Evolutionary conservation across 352 stramenopile species (phyloP), one percentile per base, ranked within the genome.

Genomic region (Globisporangium lucens): DNA sequence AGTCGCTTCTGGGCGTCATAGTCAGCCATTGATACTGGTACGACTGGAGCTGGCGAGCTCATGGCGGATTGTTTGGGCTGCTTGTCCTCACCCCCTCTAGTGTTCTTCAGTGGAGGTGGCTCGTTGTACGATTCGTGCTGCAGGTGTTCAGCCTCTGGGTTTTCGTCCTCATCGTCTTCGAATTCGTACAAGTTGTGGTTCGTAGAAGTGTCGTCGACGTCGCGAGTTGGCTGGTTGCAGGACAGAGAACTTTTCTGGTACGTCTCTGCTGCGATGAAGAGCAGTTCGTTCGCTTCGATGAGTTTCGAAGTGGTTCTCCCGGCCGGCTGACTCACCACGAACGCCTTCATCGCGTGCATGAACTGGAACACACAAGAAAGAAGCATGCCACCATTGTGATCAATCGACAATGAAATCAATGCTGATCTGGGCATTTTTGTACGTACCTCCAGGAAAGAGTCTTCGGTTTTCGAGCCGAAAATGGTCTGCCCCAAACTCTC

Each of bases 381-480:
- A 56, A 22, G 1, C 13, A 35, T 30, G 4, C 3, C 7, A 15
- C n/a, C 30, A 36, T 36, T 15, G 17, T 57, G 24, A 10, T 6
- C 24, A 29, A 41, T 12, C 9, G 30, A 55, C 15, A 65, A 61
- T 12, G 36, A 33, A 22, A n/a, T 24, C 15, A 51, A 24, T 0
- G 17, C 13, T 46, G 38, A n/a, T 24, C 17, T n/a, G 17, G 17
- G 17, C 0, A 20, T 6, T 2, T 12, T 33, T 29, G 61, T 10
- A 13, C 62, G 36, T 69, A 89, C 83, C 76, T 88, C 67, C 1
- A 87, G 60, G 36, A 76, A 89, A 6, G 67, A 61, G 49, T 87
- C 74, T 13, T 88, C 78, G 0, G 41, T 69, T 36, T 80, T 90
- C 33, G 79, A 70, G 1, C 80, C 75, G 51, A 89, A 91, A 15